Evolutionary conservation across 129 eudicot genomes (phyloP).

Genomic region (Flaveria brownii): DNA sequence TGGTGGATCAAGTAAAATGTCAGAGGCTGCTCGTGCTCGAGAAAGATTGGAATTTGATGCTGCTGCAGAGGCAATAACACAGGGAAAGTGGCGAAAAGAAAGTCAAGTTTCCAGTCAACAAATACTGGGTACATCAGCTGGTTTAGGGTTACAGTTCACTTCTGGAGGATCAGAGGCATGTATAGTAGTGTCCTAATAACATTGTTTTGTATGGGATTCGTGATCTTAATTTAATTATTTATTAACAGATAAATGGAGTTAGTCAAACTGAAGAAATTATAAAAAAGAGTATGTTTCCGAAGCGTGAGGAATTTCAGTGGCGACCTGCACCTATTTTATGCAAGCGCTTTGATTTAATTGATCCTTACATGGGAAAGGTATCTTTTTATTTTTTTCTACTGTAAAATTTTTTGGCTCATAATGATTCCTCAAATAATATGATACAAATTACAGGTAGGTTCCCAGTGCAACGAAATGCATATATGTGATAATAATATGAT

Average conservation of each 20-base stretch:
- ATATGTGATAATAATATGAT: not conserved
- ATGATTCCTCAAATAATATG: not conserved
- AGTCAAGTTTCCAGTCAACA: slow-evolving; percentile 49
- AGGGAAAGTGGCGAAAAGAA: slow-evolving; percentile 64
- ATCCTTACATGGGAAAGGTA: slow-evolving; percentile 99
- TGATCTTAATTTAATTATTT: slow-evolving; percentile 1
- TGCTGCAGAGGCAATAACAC: slow-evolving; percentile 70
- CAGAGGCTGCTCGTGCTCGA: slow-evolving; percentile 96
- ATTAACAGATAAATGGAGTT: slow-evolving; percentile 44
- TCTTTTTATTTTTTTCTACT: not conserved
- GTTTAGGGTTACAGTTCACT: slow-evolving; percentile 76
- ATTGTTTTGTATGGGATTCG: slow-evolving; percentile 3
- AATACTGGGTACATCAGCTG: slow-evolving; percentile 45
- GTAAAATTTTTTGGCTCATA: not conserved
- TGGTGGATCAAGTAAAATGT: slow-evolving; percentile 79
- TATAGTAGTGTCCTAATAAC: not conserved
- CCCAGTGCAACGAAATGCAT: slow-evolving; percentile 3
- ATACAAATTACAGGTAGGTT: slow-evolving; percentile 8
- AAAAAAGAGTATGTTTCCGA: slow-evolving; percentile 60
- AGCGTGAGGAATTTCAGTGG: slow-evolving; percentile 94
- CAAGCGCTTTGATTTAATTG: slow-evolving; percentile 90
- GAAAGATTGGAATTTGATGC: slow-evolving; percentile 93
- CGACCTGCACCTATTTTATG: slow-evolving; percentile 83
- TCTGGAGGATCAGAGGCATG: slow-evolving; percentile 76
- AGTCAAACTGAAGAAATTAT: slow-evolving; percentile 47